Base-by-base conservation (phyloP, 139 green algal genomes). In the Desmodesmus armatus region DNA sequence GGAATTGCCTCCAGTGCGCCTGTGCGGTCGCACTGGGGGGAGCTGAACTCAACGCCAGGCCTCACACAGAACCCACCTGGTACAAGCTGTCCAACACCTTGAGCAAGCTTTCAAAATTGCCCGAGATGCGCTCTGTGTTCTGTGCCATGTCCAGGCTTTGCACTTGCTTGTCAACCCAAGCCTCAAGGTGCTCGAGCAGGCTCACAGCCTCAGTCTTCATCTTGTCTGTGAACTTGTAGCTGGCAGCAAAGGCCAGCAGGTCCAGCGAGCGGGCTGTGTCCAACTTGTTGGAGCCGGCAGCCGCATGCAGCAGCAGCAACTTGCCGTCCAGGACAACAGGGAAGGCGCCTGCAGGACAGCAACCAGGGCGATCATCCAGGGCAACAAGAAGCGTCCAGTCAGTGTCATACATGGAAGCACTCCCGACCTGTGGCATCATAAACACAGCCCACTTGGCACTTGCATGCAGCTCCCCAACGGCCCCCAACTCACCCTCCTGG, bases 41-140 rank as follows among this genome's bases (percentile, higher is more conserved):
- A 43, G 63, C 17, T 25, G 33, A n/a, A 6, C 29, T 43, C 29
- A 40, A 27, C 29, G 23, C 17, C 29, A 43, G 13, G 60, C 37
- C 39, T 43, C 63, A 11, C 88, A 53, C 47, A 90, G 6, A 13
- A 72, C 71, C 17, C 13, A 84, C 78, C 80, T 86, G 86, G 83
- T 93, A 96, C 88, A 97, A 85, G 0, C 88, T 85, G 80, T 95
- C 93, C 95, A 97, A 96, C 25, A 97, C 94, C 90, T 95, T 55
- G 58, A 96, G 91, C 83, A 96, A 90, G 62, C 70, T 88, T 37
- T 88, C 82, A 80, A 90, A 90, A 73, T 82, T 91, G 31, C 73
- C 39, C 41, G 80, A 37, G 33, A 91, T 44, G 55, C 41, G 43
- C 15, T 92, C 88, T 29, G 87, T 78, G 69, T 91, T 60, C 62